Evolutionary conservation across 179 eudicot genomes (phyloP), one percentile per base, ranked within the genome.

Genomic region (Gypsophila paniculata): DNA sequence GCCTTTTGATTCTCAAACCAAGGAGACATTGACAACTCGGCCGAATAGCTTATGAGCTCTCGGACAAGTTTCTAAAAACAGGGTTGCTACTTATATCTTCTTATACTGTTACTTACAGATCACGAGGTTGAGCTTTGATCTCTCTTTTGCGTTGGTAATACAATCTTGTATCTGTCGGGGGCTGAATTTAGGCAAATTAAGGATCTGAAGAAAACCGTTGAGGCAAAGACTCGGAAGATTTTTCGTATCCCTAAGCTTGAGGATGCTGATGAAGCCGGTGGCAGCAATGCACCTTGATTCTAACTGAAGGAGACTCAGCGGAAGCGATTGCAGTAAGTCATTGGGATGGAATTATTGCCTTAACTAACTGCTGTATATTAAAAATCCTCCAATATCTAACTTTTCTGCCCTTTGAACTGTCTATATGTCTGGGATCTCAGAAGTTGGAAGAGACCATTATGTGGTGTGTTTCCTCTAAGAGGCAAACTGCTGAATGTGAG

Each of bases 221-320:
- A 97, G 70, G 59, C 88, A 38, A 93, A 89, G 72, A 82, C 76
- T 36, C 72, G 82, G 29, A 82, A 87, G 66, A 67, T 93, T 15
- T 73, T 59, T 36, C 92, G 89, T 60, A 76, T 91, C 55, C 68
- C 85, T 23, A 93, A 93, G 77, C 83, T 91, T 32, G 94, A 86
- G 23, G 98, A 93, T 78, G 98, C 98, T 54, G 87, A 84, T 68
- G 85, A 83, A 60, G 97, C 97, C 46, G 96, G 96, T 64, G 86
- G 90, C 21, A 87, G 76, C 61, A 74, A 81, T 93, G 98, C 76
- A 93, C 98, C 52, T 82, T 93, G 79, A 93, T 93, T 78, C 84
- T 93, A 60, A 93, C 98, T 15, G 97, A 93, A 87, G 98, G 98
- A 82, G 98, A 93, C 81, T 93, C 98, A 9, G 98, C 98, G 17